Evolutionary conservation across 2,329 filamentous ascomycete species (phyloP).

Genomic region (Microdochium bolleyi): DNA sequence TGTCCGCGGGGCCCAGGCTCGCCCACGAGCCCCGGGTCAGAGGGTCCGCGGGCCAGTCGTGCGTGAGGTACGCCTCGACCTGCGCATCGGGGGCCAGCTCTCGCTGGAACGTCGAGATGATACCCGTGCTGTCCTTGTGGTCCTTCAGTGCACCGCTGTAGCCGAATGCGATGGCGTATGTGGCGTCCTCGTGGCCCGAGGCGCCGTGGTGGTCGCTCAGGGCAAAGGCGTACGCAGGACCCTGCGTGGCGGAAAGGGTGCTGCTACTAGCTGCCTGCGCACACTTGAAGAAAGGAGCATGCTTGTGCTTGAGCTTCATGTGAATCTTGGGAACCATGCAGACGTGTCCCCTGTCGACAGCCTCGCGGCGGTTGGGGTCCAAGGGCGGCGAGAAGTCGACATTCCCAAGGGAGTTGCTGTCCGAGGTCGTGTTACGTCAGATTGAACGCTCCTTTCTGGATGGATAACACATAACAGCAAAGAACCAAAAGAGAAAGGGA

Average conservation of each 20-base stretch:
- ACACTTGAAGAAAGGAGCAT: not conserved
- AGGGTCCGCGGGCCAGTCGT: not conserved
- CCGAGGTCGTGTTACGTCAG: not conserved
- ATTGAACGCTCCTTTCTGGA: not conserved
- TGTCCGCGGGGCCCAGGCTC: too few relatives aligned
- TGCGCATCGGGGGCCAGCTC: slow-evolving; percentile 18
- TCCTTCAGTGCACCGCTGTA: not conserved
- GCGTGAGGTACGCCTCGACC: slow-evolving; percentile 1
- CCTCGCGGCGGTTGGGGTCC: not conserved
- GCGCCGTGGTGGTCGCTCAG: not conserved
- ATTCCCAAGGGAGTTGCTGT: not conserved
- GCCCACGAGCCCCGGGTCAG: not conserved
- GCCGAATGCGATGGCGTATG: not conserved
- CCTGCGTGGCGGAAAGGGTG: too few relatives aligned
- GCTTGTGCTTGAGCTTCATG: not conserved
- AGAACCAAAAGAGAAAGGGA: not conserved
- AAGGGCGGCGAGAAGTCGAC: slow-evolving; percentile 11
- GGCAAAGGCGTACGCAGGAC: not conserved
- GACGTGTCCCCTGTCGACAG: not conserved
- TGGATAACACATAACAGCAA: not conserved
- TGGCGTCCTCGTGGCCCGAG: not conserved
- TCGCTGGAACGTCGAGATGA: slow-evolving; percentile 14
- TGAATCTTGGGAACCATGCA: not conserved
- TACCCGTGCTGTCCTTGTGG: slow-evolving; percentile 7
- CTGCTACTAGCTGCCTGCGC: not conserved